Percentiles rank a stretch among this genome's conserved stretches.
These are phyloP conservation scores for Microdochium nivale DNA, from an alignment of 2,329 filamentous ascomycete species.

Conservation along the genomic window DNA sequence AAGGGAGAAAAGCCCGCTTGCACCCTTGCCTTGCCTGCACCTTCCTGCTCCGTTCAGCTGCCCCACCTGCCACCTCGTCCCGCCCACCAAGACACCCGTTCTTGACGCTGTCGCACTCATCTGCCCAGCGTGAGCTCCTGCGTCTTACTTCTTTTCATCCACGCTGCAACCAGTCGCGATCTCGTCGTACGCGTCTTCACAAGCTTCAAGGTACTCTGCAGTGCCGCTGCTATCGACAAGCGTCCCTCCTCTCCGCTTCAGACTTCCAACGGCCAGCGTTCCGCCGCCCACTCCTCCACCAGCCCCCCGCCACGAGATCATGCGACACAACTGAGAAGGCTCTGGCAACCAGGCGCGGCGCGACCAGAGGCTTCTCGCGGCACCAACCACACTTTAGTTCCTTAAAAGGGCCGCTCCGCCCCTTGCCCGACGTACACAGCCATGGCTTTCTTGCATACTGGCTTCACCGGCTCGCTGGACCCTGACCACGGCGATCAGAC, in stretches of 20 bases:
- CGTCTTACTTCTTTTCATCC: neutral
- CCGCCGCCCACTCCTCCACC: neutral
- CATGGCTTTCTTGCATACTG: constrained; percentile 36
- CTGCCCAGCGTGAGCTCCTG: neutral
- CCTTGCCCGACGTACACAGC: constrained; percentile 15
- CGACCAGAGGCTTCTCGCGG: neutral
- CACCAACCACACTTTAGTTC: neutral
- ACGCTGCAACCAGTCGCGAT: neutral
- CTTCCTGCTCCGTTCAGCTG: neutral
- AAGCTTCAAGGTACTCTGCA: neutral
- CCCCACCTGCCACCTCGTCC: neutral
- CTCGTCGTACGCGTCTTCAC: too few species aligned
- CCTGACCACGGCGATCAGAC: constrained; percentile 8
- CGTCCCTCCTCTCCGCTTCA: neutral
- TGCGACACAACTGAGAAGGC: neutral
- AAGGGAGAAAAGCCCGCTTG: neutral
- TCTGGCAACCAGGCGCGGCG: neutral
- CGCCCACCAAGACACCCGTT: neutral
- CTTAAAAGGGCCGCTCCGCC: neutral
- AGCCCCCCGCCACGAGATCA: neutral
- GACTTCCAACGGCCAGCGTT: neutral
- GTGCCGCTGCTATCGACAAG: neutral
- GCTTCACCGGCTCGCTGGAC: constrained; percentile 29
- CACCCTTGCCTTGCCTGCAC: neutral
- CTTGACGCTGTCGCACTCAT: neutral